These are phyloP conservation scores for Pogostemon cablin DNA, from an alignment of 257 asterid genomes.

Conservation along the genomic window DNA sequence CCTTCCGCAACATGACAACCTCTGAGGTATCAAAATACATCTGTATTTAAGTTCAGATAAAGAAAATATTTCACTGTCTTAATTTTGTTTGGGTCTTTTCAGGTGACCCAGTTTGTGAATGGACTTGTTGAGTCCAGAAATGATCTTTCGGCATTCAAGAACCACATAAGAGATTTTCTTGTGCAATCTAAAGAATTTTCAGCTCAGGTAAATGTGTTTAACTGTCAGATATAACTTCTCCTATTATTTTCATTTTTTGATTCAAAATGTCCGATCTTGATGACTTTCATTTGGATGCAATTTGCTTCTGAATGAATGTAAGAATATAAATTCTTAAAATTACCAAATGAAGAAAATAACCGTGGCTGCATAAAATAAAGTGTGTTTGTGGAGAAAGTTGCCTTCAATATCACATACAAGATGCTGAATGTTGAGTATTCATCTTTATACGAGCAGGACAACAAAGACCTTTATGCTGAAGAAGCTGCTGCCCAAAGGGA, in stretches of 20 bases:
- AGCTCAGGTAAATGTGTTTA: conserved; percentile 69
- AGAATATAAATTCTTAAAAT: too few species aligned
- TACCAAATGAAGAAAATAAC: too few species aligned
- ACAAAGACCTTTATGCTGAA: conserved; percentile 93
- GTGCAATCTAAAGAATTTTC: conserved; percentile 97
- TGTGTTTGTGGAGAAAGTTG: neutral
- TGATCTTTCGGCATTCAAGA: conserved; percentile 74
- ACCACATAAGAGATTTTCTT: conserved; percentile 90
- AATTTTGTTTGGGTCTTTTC: conserved; percentile 26
- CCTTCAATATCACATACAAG: neutral
- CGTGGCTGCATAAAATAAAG: neutral
- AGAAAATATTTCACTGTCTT: neutral
- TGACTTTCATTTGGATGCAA: neutral
- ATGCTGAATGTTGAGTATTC: neutral
- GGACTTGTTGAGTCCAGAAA: conserved; percentile 77
- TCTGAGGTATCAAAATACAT: conserved; percentile 59
- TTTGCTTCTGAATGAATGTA: neutral
- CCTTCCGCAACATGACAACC: conserved; percentile 96
- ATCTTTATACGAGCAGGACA: conserved; percentile 57
- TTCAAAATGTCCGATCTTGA: neutral
- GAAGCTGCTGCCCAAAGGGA: conserved; percentile 93
- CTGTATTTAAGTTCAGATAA: conserved; percentile 11
- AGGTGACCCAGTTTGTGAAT: conserved; percentile 91
- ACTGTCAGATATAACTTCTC: neutral
- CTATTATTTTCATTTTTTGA: neutral